phyloP scores from a whole-genome alignment of 2,329 filamentous ascomycete genomes.

The Rhinocladiella similis region DNA sequence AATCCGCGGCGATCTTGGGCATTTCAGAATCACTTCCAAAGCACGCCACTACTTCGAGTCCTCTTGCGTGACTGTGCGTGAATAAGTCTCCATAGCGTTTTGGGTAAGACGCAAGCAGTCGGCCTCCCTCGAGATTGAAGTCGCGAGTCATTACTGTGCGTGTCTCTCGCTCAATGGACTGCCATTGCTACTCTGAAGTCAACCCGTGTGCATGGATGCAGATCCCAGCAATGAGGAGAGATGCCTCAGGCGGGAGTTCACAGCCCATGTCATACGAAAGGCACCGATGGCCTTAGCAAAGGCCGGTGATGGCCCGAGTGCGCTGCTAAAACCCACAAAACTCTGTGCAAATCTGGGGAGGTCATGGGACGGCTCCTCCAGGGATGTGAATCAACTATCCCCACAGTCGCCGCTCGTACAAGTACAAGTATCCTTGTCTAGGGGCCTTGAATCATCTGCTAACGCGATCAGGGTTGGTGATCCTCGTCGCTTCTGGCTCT shows the following conservation, averaged over 20 bases:
- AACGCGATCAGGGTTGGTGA: constrained; percentile 10
- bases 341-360: constrained; percentile 24
- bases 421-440: constrained; percentile 7
- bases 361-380: constrained; percentile 21
- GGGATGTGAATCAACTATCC: constrained; percentile 14
- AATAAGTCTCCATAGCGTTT: no score
- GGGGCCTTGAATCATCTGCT: neutral
- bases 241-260: neutral
- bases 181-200: neutral
- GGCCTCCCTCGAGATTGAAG: no score
- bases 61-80: no score
- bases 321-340: constrained; percentile 16
- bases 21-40: no score
- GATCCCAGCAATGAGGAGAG: neutral
- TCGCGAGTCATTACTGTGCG: no score
- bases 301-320: constrained; percentile 11
- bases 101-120: no score
- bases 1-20: no score
- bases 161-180: neutral
- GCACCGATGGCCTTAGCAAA: neutral
- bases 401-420: constrained; percentile 17
- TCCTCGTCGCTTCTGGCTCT: constrained; percentile 43
- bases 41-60: no score
- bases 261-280: neutral
- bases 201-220: neutral